Percentiles rank a stretch among this genome's conserved stretches.
phyloP scores from a whole-genome alignment of 495 filamentous ascomycete genomes.

The Aspergillus olivimuriae region DNA sequence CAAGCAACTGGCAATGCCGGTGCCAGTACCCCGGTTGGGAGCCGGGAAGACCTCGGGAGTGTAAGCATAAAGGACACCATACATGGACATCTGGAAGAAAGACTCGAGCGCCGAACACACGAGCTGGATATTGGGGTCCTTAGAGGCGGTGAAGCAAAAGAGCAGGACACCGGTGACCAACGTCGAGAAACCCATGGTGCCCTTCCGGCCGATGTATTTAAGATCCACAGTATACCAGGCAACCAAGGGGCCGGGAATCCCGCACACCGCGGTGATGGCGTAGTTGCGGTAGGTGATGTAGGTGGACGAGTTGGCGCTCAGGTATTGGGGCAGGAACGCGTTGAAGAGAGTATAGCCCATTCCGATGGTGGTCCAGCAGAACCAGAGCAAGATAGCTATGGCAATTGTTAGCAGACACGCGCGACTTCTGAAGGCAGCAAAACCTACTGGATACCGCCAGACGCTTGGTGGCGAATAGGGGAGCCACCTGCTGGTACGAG shows the following conservation, averaged over 20 bases:
- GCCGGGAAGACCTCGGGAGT: conserved; percentile 53
- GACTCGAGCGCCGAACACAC: conserved; percentile 41
- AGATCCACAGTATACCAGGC: conserved; percentile 42
- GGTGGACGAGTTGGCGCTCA: conserved; percentile 32
- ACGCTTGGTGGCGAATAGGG: conserved; percentile 48
- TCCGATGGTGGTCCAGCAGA: conserved; percentile 52
- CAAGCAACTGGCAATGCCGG: conserved; percentile 45
- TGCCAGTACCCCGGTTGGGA: conserved; percentile 47
- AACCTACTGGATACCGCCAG: conserved; percentile 36
- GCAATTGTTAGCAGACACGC: conserved; percentile 8
- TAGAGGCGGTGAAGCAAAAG: conserved; percentile 43
- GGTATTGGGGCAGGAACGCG: conserved; percentile 54
- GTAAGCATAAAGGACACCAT: conserved; percentile 49
- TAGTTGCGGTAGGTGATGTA: conserved; percentile 50
- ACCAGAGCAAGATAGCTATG: conserved; percentile 42
- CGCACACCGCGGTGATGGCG: conserved; percentile 45
- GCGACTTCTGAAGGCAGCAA: conserved; percentile 4
- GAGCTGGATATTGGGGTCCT: conserved; percentile 36
- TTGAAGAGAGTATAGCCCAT: conserved; percentile 57
- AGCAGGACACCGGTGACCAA: conserved; percentile 46
- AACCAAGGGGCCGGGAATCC: conserved; percentile 47
- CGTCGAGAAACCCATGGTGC: conserved; percentile 45
- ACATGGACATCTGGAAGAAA: conserved; percentile 51
- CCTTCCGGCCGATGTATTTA: conserved; percentile 46
- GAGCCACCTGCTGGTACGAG: conserved; percentile 38